Base-by-base conservation (phyloP, 257 asterid genomes). In the Gynochthodes officinalis region DNA sequence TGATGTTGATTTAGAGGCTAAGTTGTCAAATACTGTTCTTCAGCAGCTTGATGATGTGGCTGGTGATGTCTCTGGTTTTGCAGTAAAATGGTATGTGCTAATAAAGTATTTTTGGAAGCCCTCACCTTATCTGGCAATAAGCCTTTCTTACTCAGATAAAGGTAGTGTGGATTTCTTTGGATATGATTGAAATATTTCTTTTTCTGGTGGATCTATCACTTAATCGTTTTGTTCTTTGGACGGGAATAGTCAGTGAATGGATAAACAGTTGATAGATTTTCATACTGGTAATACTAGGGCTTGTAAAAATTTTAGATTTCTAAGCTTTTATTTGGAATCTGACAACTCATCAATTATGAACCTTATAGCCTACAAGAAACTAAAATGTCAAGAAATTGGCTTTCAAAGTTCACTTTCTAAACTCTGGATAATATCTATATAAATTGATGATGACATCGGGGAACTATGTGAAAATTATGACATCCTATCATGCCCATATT, bases 51-150 rank as follows among this genome's bases (percentile, higher is more conserved):
- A 92, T 79, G 99, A 95, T 78, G 96, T 92, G 39, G 95, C 96
- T 27, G 98, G 99, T 37, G 99, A 95, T 84, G 97, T 95, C 78
- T 95, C 99, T 74, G 99, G 98, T 74, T 85, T 95, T 77, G 99
- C 99, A 48, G 97, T 95, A 71, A 95, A 95, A 86, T 95, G 99
- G 99, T 92, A 25, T 48, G 50, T 50, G 18, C 32, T 64, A 14
- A 55, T 39, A 12, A 40, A 33, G 52, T 39, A 25, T 23, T 52
- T 52, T 30, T 7, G 2, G 43, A 4, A 58, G 32, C 60, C 52
- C 75, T 49, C 68, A 25, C 27, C 54, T 42, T 42, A 37, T 58
- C 16, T 19, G 30, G 19, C 23, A 8, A 43, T 52, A 48, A 13
- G 23, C 10, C 32, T 30, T 67, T 48, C 11, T 49, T 1, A 49